Percentiles rank a stretch among this genome's conserved stretches.
phyloP scores from a whole-genome alignment of 345 rosid genomes.

The Camelina laxa region DNA sequence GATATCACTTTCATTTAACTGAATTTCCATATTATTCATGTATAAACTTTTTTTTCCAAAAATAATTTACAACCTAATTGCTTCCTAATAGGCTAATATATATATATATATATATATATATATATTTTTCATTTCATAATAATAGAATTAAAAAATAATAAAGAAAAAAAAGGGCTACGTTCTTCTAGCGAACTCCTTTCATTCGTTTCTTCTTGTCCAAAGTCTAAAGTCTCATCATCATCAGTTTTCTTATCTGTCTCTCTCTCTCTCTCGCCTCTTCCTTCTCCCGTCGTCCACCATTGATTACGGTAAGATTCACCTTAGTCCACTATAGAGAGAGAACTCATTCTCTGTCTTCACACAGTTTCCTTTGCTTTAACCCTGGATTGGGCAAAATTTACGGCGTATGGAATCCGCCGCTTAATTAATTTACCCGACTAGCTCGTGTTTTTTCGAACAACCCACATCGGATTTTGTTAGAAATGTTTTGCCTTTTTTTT shows the following conservation, averaged over 20 bases:
- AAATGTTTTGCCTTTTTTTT: neutral
- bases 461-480: neutral
- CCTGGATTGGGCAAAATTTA: neutral
- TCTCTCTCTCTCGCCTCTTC: slow-evolving; percentile 1
- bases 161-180: neutral
- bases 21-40: no score
- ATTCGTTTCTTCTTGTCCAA: slow-evolving; percentile 14
- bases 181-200: slow-evolving; percentile 42
- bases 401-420: neutral
- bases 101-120: no score
- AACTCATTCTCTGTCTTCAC: no score
- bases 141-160: neutral
- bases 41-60: no score
- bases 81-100: no score
- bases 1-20: no score
- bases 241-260: slow-evolving; percentile 30
- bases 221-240: neutral
- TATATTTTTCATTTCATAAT: no score
- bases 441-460: neutral
- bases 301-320: slow-evolving; percentile 33
- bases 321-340: neutral
- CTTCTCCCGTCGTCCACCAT: slow-evolving; percentile 23
- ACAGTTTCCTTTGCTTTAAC: neutral
- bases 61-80: no score
- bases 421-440: neutral